phyloP scores from a whole-genome alignment of 371 early-diverging fungal species.

The Mortierella sp. region DNA sequence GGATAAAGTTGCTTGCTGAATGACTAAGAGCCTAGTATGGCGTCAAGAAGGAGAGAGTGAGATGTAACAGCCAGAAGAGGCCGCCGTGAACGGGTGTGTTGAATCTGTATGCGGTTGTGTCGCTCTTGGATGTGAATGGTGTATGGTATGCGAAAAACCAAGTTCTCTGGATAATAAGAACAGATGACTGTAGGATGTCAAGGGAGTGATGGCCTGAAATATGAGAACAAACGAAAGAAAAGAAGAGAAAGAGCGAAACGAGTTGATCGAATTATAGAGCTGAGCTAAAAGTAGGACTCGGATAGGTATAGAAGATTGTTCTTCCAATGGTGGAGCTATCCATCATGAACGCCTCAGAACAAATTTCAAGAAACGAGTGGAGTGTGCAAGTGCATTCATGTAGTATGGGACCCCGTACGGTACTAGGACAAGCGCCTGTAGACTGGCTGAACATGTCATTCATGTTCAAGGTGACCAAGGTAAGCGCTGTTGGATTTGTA shows the following conservation, averaged over 20 bases:
- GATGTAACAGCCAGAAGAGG: neutral
- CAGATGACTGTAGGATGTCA: neutral
- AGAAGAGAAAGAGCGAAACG: neutral
- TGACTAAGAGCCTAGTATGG: neutral
- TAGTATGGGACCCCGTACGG: too few relatives aligned
- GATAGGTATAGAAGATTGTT: neutral
- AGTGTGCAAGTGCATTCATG: too few relatives aligned
- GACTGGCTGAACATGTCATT: neutral
- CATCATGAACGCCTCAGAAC: too few relatives aligned
- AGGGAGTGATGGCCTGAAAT: neutral
- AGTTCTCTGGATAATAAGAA: too few relatives aligned
- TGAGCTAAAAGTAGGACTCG: neutral
- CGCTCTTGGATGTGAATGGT: too few relatives aligned
- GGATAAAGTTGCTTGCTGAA: neutral
- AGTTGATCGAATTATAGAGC: neutral
- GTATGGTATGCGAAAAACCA: too few relatives aligned
- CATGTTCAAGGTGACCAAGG: too few relatives aligned
- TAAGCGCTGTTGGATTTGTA: too few relatives aligned
- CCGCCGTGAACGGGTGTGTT: too few relatives aligned
- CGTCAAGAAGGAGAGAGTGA: neutral
- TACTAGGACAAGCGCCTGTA: too few relatives aligned
- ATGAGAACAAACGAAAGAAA: slow-evolving; percentile 1
- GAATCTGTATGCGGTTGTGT: too few relatives aligned
- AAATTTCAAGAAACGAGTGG: too few relatives aligned
- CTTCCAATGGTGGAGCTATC: neutral